A percentile compares a stretch with the other conserved stretches of the same genome.
phyloP scores from a whole-genome alignment of 306 rosid genomes.

The Quercus robur region DNA sequence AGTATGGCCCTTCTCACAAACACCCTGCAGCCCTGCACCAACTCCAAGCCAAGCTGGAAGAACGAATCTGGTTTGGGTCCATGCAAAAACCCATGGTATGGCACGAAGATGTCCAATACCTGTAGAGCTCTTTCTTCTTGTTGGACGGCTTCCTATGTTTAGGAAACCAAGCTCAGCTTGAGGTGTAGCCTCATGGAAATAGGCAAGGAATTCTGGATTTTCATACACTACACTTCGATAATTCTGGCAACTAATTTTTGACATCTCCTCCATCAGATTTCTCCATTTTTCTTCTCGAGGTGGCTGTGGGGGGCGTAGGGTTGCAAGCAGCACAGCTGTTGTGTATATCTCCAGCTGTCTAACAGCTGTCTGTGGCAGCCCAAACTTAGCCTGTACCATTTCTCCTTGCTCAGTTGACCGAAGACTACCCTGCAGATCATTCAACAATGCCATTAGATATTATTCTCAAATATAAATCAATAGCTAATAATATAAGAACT shows the following conservation, averaged over 20 bases:
- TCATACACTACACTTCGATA: conserved; percentile 78
- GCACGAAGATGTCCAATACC: conserved; percentile 95
- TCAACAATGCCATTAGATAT: conserved; percentile 9
- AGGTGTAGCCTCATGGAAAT: conserved; percentile 94
- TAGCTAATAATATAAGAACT: neutral
- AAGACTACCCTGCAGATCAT: conserved; percentile 61
- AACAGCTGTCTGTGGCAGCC: conserved; percentile 83
- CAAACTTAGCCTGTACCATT: conserved; percentile 95
- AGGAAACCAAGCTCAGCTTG: conserved; percentile 98
- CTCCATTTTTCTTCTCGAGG: conserved; percentile 90
- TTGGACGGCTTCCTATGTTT: conserved; percentile 93
- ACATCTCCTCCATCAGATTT: conserved; percentile 88
- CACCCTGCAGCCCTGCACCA: conserved; percentile 82
- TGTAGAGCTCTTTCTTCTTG: conserved; percentile 65
- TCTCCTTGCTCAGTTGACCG: conserved; percentile 98
- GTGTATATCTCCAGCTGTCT: conserved; percentile 95
- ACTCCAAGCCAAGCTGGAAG: conserved; percentile 99
- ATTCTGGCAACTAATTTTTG: conserved; percentile 69
- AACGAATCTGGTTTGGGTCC: conserved; percentile 95
- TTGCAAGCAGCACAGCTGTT: conserved; percentile 92
- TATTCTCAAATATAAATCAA: too few relatives aligned
- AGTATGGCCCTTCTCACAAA: conserved; percentile 73
- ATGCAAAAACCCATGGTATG: conserved; percentile 94
- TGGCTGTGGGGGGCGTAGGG: conserved; percentile 83
- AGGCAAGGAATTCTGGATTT: conserved; percentile 79